Base-by-base conservation (phyloP, 2,329 filamentous ascomycete species). In the Verticillium albo-atrum region DNA sequence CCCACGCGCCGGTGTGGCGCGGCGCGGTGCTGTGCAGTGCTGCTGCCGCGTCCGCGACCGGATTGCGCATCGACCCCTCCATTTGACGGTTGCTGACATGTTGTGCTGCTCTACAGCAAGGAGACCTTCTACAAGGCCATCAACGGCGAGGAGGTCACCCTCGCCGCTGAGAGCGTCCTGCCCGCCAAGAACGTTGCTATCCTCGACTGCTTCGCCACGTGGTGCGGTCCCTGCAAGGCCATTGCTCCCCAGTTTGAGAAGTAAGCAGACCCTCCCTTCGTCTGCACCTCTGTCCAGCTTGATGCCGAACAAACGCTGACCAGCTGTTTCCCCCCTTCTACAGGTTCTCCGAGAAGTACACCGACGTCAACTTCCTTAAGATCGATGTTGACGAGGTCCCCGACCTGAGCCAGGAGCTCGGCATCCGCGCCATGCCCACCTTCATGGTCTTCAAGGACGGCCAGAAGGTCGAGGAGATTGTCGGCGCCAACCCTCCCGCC, bases 171-270 rank as follows among this genome's bases (percentile, higher is more conserved):
- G 20, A 6, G 56, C 55, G 37, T n/a, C 26, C n/a, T 71, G 15
- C 54, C 64, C 27, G 66, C 71, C 58, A 76, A 86, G 70, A 81
- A 81, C 57, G 75, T 90, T 64, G 84, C 96, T 67, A 79, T 97
- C 62, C 79, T 98, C 70, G 94, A 98, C 80, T 92, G 87, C 79
- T 92, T 89, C 75, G 93, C 93, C 59, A 86, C 81, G 63, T 97
- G 93, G 93, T 98, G 94, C 81, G 92, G 92, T 62, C 94, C 94
- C 62, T 98, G 94, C 89, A 97, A 93, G 82, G 83, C 88, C 68
- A 95, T 97, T 69, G 86, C 92, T 20, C 94, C 93, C 61, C 76
- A 25, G 42, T 57, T 51, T 28, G 65, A 65, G 56, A 66, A 68
- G 67, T 72, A 66, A 59, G 70, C 60, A 55, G 26, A 47, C 23